phyloP scores from a whole-genome alignment of 257 asterid genomes.

The Solanum peruvianum region DNA sequence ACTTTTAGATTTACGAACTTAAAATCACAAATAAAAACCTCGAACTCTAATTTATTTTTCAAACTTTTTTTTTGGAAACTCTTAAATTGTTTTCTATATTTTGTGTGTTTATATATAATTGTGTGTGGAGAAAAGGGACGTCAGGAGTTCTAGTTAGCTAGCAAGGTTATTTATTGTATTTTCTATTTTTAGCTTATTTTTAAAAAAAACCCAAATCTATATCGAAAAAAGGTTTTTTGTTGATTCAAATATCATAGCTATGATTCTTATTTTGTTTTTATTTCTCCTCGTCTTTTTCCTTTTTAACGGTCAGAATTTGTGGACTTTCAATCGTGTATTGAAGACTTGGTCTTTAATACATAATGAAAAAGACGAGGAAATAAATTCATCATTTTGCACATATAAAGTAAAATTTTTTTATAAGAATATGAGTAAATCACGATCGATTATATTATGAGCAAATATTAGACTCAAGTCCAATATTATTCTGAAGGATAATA shows the following conservation, averaged over 20 bases:
- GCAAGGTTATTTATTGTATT: not conserved
- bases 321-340: not conserved
- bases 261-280: not conserved
- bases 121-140: not conserved
- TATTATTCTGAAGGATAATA: no score
- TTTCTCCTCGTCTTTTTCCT: not conserved
- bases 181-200: not conserved
- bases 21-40: not conserved
- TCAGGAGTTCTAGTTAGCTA: not conserved
- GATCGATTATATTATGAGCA: not conserved
- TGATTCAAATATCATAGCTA: not conserved
- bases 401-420: no score
- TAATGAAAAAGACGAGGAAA: not conserved
- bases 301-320: not conserved
- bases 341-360: not conserved
- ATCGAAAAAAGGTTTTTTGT: no score
- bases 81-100: not conserved
- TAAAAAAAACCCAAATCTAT: no score
- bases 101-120: not conserved
- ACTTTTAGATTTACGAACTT: not conserved
- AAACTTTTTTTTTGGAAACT: not conserved
- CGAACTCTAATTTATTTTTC: not conserved
- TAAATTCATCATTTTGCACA: not conserved
- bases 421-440: no score
- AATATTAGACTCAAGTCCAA: no score